Percentiles rank a stretch among this genome's conserved stretches.
Evolutionary conservation across 2,329 filamentous ascomycete species (phyloP).

Genomic region (Didymella pinodella): DNA sequence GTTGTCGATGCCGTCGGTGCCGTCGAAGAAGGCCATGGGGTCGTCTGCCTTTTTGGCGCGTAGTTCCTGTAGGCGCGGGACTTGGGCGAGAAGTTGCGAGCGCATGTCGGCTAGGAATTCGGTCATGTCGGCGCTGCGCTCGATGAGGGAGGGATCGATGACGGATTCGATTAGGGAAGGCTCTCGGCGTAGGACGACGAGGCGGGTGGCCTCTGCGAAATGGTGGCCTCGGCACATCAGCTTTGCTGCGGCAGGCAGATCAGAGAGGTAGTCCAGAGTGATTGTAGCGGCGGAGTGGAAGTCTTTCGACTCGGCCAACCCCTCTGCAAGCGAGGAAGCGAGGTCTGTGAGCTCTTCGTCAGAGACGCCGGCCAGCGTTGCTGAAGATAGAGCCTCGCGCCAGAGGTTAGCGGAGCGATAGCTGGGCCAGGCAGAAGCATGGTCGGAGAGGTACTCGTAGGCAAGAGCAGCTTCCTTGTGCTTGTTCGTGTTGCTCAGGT

Average conservation of each 20-base stretch:
- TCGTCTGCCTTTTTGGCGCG: constrained; percentile 82
- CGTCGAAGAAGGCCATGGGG: constrained; percentile 87
- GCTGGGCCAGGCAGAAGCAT: constrained; percentile 76
- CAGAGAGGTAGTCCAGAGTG: constrained; percentile 79
- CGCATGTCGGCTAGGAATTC: constrained; percentile 95
- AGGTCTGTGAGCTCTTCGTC: constrained; percentile 69
- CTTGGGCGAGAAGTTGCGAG: constrained; percentile 80
- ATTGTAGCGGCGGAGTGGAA: constrained; percentile 81
- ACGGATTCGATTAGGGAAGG: constrained; percentile 70
- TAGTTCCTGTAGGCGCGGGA: constrained; percentile 84
- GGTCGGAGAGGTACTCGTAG: constrained; percentile 84
- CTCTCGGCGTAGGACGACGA: constrained; percentile 69
- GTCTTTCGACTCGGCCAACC: constrained; percentile 83
- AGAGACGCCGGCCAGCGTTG: constrained; percentile 69
- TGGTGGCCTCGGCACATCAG: constrained; percentile 85
- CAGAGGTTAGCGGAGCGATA: constrained; percentile 88
- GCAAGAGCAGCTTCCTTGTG: constrained; percentile 89
- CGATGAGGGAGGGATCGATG: constrained; percentile 80
- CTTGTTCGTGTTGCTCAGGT: constrained; percentile 76
- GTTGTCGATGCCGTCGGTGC: constrained; percentile 56
- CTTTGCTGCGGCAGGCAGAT: constrained; percentile 73
- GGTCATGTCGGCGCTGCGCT: constrained; percentile 81
- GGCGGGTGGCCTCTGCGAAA: constrained; percentile 87
- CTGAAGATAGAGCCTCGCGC: constrained; percentile 87
- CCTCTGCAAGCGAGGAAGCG: constrained; percentile 77